Base-by-base conservation (phyloP, 108 stramenopile species). In the Poteriospumella lacustris region DNA sequence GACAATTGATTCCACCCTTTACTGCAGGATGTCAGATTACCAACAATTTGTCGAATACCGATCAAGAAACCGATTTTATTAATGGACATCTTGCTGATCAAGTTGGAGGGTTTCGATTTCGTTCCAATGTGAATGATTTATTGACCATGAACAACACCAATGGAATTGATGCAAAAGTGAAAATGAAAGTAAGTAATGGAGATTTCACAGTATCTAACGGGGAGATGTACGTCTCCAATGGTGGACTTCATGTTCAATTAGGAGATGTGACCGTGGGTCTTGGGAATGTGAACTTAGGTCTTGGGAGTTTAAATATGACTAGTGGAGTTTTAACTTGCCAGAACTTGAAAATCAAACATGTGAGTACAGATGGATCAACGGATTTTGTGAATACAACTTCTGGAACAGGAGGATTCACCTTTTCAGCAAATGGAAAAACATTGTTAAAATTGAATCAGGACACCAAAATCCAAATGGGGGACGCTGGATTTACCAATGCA, bases 11-110 rank as follows among this genome's bases (percentile, higher is more conserved):
- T 52, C 47, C 47, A 52, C 47, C 47, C 47, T 52, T 52, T 52
- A 52, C 47, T 52, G 47, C 47, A 52, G 47, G 47, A 52, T 52
- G 47, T 52, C 47, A 52, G 47, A 52, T 52, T 52, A 52, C 47
- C 47, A 52, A 52, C 47, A 52, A 52, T 52, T 52, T 52, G 47
- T 52, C 47, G 47, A 52, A 52, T 52, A 52, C 47, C 47, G 47
- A 52, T 52, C 47, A 52, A 52, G 47, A 52, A 52, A 52, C 47
- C 47, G 47, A 52, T 52, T 52, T 52, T 52, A 52, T 52, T 52
- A 52, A 52, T 52, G 47, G 47, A 52, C 47, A 52, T 52, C 47
- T 52, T 52, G 47, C 47, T 52, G 47, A 52, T 52, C 47, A 52
- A 52, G 47, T 52, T 52, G 47, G 47, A 52, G 47, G 47, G 47